These are phyloP conservation scores for Aureobasidium melanogenum DNA, from an alignment of 2,329 filamentous ascomycete species.

Conservation along the genomic window DNA sequence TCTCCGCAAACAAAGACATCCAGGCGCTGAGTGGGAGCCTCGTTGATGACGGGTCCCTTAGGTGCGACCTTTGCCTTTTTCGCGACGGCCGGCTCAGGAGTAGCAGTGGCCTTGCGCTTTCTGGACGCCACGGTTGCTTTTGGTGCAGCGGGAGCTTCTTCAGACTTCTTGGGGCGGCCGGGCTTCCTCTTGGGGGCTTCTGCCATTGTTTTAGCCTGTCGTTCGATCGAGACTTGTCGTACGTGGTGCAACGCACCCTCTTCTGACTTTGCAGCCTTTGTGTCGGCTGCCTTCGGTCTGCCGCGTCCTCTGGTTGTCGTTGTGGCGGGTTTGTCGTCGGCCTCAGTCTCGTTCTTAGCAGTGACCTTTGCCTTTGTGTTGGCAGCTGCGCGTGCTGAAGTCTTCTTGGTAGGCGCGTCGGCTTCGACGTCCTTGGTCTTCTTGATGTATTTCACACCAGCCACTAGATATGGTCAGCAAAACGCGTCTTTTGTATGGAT, in stretches of 20 bases:
- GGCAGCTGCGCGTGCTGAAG: conserved; percentile 10
- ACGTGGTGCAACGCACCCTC: conserved; percentile 10
- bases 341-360: conserved; percentile 13
- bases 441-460: conserved; percentile 24
- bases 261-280: conserved; percentile 14
- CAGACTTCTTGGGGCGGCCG: conserved; percentile 11
- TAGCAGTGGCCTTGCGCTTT: conserved; percentile 19
- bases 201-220: conserved; percentile 14
- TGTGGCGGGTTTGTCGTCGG: conserved; percentile 15
- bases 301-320: conserved; percentile 13
- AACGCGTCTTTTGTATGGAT: not conserved
- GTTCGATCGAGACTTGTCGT: conserved; percentile 2
- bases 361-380: conserved; percentile 24
- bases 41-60: conserved; percentile 46
- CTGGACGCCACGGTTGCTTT: conserved; percentile 14
- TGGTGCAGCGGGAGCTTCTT: conserved; percentile 11
- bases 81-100: conserved; percentile 16
- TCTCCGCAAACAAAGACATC: conserved; percentile 76
- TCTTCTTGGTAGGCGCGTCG: conserved; percentile 18
- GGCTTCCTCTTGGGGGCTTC: conserved; percentile 12
- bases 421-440: conserved; percentile 16
- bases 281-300: conserved; percentile 13
- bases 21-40: conserved; percentile 52
- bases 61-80: conserved; percentile 19
- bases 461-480: conserved; percentile 15